Evolutionary conservation across 371 early-diverging fungal genomes (phyloP).

Genomic region (Apophysomyces trapeziformis): DNA sequence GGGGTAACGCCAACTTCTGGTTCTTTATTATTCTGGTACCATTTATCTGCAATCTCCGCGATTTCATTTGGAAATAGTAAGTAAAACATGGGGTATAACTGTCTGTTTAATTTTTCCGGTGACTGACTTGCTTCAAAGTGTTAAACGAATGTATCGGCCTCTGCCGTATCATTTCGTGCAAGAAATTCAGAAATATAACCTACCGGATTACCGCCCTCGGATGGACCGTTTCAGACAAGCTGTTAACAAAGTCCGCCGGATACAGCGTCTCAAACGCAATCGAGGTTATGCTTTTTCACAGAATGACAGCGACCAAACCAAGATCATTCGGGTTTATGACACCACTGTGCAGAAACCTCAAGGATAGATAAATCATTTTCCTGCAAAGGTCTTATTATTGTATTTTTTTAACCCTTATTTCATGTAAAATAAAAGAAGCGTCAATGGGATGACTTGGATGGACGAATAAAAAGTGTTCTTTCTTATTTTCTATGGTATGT

Average conservation of each 20-base stretch:
- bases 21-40: slow-evolving; percentile 83
- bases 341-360: slow-evolving; percentile 91
- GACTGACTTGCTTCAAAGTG: slow-evolving; percentile 36
- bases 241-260: slow-evolving; percentile 93
- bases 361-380: slow-evolving; percentile 52
- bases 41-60: slow-evolving; percentile 79
- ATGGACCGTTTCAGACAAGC: slow-evolving; percentile 98
- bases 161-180: slow-evolving; percentile 94
- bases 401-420: neutral
- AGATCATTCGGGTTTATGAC: slow-evolving; percentile 94
- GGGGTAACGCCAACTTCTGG: slow-evolving; percentile 86
- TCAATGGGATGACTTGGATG: no score
- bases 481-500: no score
- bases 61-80: slow-evolving; percentile 94
- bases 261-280: slow-evolving; percentile 90
- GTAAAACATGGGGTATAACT: slow-evolving; percentile 24
- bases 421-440: no score
- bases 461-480: no score
- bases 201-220: slow-evolving; percentile 96
- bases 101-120: neutral
- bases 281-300: slow-evolving; percentile 98
- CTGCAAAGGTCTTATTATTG: neutral
- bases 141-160: slow-evolving; percentile 81
- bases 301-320: slow-evolving; percentile 93
- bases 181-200: slow-evolving; percentile 97